phyloP scores from a whole-genome alignment of 371 early-diverging fungal genomes.

The Phascolomyces articulosus region DNA sequence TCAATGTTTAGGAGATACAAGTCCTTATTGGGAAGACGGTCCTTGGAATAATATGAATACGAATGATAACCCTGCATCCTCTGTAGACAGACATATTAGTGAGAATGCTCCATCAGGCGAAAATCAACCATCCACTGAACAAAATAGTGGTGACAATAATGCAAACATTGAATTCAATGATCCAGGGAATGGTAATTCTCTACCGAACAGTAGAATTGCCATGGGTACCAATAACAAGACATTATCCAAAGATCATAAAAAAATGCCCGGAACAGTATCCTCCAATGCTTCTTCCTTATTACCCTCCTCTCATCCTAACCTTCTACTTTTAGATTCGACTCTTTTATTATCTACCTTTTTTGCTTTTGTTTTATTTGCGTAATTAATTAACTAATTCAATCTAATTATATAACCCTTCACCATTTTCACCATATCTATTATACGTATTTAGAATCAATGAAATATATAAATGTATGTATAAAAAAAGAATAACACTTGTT shows the following conservation, averaged over 20 bases:
- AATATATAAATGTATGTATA: too few relatives aligned
- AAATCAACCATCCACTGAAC: not conserved
- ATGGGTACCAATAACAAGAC: not conserved
- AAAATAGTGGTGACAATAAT: not conserved
- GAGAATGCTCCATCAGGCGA: too few relatives aligned
- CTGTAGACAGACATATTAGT: too few relatives aligned
- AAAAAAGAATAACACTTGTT: too few relatives aligned
- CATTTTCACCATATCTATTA: too few relatives aligned
- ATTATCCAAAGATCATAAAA: not conserved
- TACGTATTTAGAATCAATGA: too few relatives aligned
- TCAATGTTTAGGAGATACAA: slow-evolving; percentile 29
- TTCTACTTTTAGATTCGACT: not conserved
- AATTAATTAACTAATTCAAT: too few relatives aligned
- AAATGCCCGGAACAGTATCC: not conserved
- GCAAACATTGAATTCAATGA: too few relatives aligned
- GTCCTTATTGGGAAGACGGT: slow-evolving; percentile 32
- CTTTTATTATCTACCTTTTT: not conserved
- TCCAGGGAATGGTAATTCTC: not conserved
- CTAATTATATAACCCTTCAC: too few relatives aligned
- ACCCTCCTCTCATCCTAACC: too few relatives aligned
- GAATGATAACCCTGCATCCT: too few relatives aligned
- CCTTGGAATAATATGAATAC: slow-evolving; percentile 5
- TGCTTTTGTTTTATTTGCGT: not conserved
- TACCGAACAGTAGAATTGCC: not conserved
- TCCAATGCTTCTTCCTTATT: not conserved